A percentile compares a stretch with the other conserved stretches of the same genome.
These are phyloP conservation scores for Syzygium aqueum DNA, from an alignment of 345 rosid species.

Conservation along the genomic window DNA sequence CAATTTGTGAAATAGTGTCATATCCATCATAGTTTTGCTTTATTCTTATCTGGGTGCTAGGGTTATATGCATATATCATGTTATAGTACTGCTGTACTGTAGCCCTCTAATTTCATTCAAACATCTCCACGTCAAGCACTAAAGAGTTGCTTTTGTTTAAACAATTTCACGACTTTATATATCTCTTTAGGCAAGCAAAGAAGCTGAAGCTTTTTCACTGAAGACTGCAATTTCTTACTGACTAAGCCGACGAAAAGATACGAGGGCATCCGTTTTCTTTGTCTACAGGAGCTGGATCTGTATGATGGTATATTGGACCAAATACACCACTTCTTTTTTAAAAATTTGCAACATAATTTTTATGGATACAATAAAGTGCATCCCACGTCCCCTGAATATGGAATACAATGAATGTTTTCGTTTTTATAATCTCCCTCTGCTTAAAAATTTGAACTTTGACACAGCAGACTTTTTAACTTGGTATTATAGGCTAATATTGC, in stretches of 20 bases:
- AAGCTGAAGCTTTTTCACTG: not conserved
- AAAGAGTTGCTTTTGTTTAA: not conserved
- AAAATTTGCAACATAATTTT: not conserved
- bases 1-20: not conserved
- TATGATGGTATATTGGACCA: not conserved
- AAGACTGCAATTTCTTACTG: not conserved
- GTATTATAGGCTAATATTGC: not conserved
- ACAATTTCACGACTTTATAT: not conserved
- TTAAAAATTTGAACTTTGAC: not conserved
- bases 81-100: not conserved
- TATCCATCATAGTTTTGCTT: not conserved
- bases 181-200: not conserved
- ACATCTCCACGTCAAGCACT: not conserved
- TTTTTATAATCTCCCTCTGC: not conserved
- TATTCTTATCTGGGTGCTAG: not conserved
- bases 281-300: not conserved
- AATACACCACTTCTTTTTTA: not conserved
- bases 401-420: not conserved
- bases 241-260: not conserved
- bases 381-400: not conserved
- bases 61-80: not conserved
- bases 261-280: not conserved
- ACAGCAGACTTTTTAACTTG: not conserved
- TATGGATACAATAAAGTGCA: not conserved
- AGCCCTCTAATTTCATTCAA: not conserved